phyloP scores from a whole-genome alignment of 306 rosid species.

The Rubus parviflorus region DNA sequence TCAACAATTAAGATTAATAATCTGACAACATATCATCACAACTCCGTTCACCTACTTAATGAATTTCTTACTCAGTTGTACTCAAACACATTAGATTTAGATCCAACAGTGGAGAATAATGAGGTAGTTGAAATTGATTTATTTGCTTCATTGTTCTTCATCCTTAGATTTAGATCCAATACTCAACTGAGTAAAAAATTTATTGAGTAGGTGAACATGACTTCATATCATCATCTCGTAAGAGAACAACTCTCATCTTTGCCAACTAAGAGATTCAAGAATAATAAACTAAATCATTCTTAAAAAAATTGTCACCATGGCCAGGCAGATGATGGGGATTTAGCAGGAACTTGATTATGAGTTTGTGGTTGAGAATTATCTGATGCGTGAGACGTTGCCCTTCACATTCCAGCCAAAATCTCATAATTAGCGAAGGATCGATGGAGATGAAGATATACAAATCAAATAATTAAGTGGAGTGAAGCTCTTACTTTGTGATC shows the following conservation, averaged over 20 bases:
- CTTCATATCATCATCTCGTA: neutral
- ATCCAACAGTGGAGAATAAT: too few relatives aligned
- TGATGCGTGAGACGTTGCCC: neutral
- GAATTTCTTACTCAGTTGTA: too few relatives aligned
- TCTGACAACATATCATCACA: neutral
- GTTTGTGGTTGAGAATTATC: conserved; percentile 1
- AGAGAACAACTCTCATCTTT: neutral
- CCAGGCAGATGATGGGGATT: conserved; percentile 1
- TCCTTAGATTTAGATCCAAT: too few relatives aligned
- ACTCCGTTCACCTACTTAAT: too few relatives aligned
- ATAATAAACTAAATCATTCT: neutral
- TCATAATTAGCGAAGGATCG: neutral
- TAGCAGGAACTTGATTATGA: conserved; percentile 3
- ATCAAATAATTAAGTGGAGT: neutral
- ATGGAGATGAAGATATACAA: neutral
- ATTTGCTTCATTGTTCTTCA: too few relatives aligned
- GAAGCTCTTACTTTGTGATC: conserved; percentile 4
- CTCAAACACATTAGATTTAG: too few relatives aligned
- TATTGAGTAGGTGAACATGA: too few relatives aligned
- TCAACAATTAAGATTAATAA: neutral
- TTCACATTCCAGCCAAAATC: neutral
- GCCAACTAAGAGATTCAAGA: neutral
- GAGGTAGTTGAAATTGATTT: too few relatives aligned
- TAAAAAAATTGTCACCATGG: neutral
- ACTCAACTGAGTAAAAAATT: too few relatives aligned